Base-by-base conservation (phyloP, 73 alveolate species). In the Stentor coeruleus region DNA sequence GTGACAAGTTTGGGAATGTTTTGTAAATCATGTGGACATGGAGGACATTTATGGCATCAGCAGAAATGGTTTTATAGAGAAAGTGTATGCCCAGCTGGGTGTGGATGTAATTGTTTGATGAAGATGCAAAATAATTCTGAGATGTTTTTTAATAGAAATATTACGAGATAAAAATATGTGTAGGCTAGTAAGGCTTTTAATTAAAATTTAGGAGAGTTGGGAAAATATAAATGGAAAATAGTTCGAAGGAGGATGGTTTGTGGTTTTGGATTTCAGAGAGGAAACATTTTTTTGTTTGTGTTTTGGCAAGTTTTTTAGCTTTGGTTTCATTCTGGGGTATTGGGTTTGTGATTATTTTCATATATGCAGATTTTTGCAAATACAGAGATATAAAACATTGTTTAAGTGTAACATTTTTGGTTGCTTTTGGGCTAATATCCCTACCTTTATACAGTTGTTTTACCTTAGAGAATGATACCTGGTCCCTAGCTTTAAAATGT, bases 21-120 rank as follows among this genome's bases (percentile, higher is more conserved):
- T 31, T 66, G 79, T 66, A 31, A 66, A 40, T 14, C 37, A 20
- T 66, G 79, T 2, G 79, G 79, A 20, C 79, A 66, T 66, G 79
- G 79, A 1, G 79, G 79, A 1, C 79, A 66, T 33, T 2, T 66
- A 2, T 14, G n/a, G 1, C 79, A 66, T 33, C 36, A 26, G 37
- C n/a, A 66, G 41, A 20, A 66, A 66, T 66, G 79, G 79, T 66
- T 66, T 66, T 26, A 26, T 66, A 20, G 37, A 26, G 79, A 66
- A 26, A 31, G n/a, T 66, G 14, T 11, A 15, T 66, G 79, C 41
- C 40, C 79, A 33, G 33, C 40, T 31, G 79, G 79, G 11, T 66
- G 79, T 66, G 79, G 79, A 37, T 66, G 79, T 31, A 26, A 1
- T 40, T 66, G 79, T 33, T 26, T 66, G 66, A 49, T 20, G 20